Evolutionary conservation across 1,284 basidiomycete species (phyloP), one percentile per base, ranked within the genome.

Genomic region (Coriolopsis trogii): DNA sequence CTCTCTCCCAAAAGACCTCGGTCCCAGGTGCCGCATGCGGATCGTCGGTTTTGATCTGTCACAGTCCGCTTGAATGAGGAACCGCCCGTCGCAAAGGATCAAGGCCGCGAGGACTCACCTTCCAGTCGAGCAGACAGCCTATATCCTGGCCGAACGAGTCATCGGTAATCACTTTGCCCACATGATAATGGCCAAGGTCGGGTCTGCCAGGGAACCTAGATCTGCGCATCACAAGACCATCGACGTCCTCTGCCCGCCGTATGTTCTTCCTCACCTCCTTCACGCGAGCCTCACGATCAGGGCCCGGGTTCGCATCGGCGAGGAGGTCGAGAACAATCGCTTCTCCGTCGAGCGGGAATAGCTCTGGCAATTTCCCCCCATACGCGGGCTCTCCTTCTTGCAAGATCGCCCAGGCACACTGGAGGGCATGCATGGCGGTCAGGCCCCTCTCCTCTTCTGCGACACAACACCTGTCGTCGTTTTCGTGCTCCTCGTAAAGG

Each of bases 91-190:
- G 26, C n/a, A 8, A 33, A 13, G 1, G n/a, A 13, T 1, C 23
- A 18, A n/a, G 25, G 31, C 9, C 16, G 6, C 28, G 28, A 30
- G 10, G 26, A 33, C 54, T 13, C 18, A 49, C 54, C 45, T 45
- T 26, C 54, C 54, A 55, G 8, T 44, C 49, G 12, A 45, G 30
- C 4, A 48, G 23, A 15, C 39, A 48, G 12, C 43, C 53, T 15
- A n/a, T n/a, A n/a, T n/a, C n/a, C n/a, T n/a, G n/a, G n/a, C n/a
- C n/a, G n/a, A n/a, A n/a, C n/a, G n/a, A n/a, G n/a, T n/a, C n/a
- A n/a, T n/a, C n/a, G n/a, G n/a, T n/a, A n/a, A n/a, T n/a, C n/a
- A n/a, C n/a, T n/a, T n/a, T n/a, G n/a, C n/a, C n/a, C n/a, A n/a
- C n/a, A n/a, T n/a, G n/a, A n/a, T n/a, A n/a, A n/a, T n/a, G n/a